phyloP scores from a whole-genome alignment of 23 red algal genomes.

The Pyropia yezoensis region DNA sequence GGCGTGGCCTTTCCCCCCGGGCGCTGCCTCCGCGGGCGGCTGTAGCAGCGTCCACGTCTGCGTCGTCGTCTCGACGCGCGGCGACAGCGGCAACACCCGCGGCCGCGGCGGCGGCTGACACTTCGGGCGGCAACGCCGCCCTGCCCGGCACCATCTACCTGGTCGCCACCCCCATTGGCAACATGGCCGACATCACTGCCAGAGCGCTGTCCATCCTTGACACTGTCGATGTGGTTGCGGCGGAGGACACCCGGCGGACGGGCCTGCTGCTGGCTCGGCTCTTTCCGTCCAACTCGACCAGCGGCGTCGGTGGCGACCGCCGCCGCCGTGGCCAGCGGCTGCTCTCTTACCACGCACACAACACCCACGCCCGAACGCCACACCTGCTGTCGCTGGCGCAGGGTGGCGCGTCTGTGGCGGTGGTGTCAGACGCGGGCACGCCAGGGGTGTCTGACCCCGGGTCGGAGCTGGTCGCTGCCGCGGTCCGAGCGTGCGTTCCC shows the following conservation, averaged over 20 bases:
- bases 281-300: not conserved
- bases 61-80: too few species aligned
- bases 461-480: slow-evolving; percentile 41
- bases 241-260: slow-evolving; percentile 80
- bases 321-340: slow-evolving; percentile 22
- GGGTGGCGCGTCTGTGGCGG: slow-evolving; percentile 38
- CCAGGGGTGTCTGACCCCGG: slow-evolving; percentile 79
- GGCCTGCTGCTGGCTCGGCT: slow-evolving; percentile 43
- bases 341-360: slow-evolving; percentile 75
- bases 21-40: too few species aligned
- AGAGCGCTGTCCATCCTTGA: slow-evolving; percentile 55
- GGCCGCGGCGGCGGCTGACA: too few species aligned
- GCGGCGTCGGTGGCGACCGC: too few species aligned
- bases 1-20: too few species aligned
- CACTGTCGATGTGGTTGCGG: slow-evolving; percentile 47
- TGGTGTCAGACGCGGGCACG: slow-evolving; percentile 85
- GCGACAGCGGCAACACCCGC: too few species aligned
- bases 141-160: slow-evolving; percentile 48
- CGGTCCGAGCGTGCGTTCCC: slow-evolving; percentile 27
- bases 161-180: slow-evolving; percentile 81
- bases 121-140: not conserved
- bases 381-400: slow-evolving; percentile 25
- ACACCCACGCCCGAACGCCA: slow-evolving; percentile 42
- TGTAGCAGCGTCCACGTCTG: too few species aligned
- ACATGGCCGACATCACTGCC: slow-evolving; percentile 45